Evolutionary conservation across 78 protist species (phyloP), one percentile per base, ranked within the genome.

Genomic region (Dictyostelium intermedium): DNA sequence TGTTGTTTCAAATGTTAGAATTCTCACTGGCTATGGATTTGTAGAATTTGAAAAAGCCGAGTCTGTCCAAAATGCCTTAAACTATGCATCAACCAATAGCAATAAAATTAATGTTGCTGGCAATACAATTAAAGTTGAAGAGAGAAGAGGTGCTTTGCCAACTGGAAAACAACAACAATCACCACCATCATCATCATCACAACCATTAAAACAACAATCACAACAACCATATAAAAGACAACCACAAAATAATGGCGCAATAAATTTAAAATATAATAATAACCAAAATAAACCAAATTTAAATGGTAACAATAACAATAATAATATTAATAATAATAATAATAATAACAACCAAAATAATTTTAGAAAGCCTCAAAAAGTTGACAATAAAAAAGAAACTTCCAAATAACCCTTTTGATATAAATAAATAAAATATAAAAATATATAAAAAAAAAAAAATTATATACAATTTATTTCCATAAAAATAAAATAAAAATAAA

Each of bases 11-110:
- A 37, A 69, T 27, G 72, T 89, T 9, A 80, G 77, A 76, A 45
- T 78, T 34, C 73, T 89, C 18, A 30, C 86, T 6, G 79, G 83
- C 18, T 89, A 89, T 80, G 94, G 86, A 3, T 89, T 89, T 45
- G 94, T 89, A 14, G 94, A 89, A 18, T 89, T 89, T 80, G 87
- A 89, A 3, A 81, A 89, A 56, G 27, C 82, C 18, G 94, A 89
- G 39, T 70, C 66, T 4, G 94, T 81, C 10, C 81, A 80, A 45
- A 23, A 69, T 9, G 94, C 72, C 11, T n/a, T 89, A 18, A 45
- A 6, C 18, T 61, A 77, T 25, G 43, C 35, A 37, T 35, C 60
- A 41, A 30, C 25, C 18, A 16, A 39, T 30, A 80, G 32, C 0
- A 45, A 63, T 47, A 61, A 60, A 30, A 37, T 89, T 7, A 50